Percentiles rank a stretch among this genome's conserved stretches.
phyloP scores from a whole-genome alignment of 1,284 basidiomycete species.

The Austroboletus rostrupii region DNA sequence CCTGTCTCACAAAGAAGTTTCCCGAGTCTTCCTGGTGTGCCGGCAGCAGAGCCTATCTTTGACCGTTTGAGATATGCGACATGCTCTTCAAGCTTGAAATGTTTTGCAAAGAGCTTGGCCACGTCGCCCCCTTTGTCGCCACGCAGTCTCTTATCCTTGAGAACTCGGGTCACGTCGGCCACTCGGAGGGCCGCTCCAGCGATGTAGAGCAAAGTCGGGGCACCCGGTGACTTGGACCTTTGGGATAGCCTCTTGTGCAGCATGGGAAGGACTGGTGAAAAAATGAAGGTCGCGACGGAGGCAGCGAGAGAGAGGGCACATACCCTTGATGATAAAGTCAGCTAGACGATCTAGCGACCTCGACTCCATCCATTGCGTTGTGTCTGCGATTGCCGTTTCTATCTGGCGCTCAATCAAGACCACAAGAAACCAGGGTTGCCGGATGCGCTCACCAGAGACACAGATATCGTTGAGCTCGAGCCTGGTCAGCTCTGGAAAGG shows the following conservation, averaged over 20 bases:
- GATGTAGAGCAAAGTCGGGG: constrained; percentile 75
- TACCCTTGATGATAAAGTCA: constrained; percentile 72
- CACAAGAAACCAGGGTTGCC: constrained; percentile 9
- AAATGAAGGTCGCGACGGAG: not conserved
- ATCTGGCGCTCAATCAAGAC: constrained; percentile 49
- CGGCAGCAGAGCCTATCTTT: constrained; percentile 73
- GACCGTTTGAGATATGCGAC: constrained; percentile 70
- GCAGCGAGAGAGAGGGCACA: constrained; percentile 10
- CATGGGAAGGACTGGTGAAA: constrained; percentile 55
- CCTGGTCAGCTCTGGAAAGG: constrained; percentile 58
- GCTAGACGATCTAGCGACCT: constrained; percentile 65
- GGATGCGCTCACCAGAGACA: constrained; percentile 58
- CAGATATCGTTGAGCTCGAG: constrained; percentile 71
- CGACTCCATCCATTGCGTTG: constrained; percentile 63
- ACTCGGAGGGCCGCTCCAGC: constrained; percentile 77
- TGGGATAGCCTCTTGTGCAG: constrained; percentile 68
- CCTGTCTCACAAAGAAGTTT: constrained; percentile 77
- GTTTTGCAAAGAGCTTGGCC: constrained; percentile 83
- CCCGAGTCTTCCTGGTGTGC: constrained; percentile 78
- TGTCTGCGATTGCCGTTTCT: constrained; percentile 72
- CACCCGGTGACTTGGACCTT: constrained; percentile 66
- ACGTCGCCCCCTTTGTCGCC: constrained; percentile 79
- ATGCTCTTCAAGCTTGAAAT: constrained; percentile 81
- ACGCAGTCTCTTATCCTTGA: constrained; percentile 64
- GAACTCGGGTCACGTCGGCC: constrained; percentile 66